These are phyloP conservation scores for Chaetoceros muelleri DNA, from an alignment of 108 stramenopile genomes.

Conservation along the genomic window DNA sequence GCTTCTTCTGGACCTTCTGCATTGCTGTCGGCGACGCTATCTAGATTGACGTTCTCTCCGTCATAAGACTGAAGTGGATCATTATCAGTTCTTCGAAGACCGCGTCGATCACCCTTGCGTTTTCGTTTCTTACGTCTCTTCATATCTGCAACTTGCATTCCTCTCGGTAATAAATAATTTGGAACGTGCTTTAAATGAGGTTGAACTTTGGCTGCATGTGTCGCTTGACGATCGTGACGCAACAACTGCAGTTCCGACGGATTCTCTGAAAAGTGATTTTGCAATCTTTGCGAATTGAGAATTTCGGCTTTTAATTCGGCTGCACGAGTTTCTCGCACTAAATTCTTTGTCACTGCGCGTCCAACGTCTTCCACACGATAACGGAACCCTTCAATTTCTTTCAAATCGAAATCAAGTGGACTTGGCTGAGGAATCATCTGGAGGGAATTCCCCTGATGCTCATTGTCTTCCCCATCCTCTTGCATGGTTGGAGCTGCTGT, in stretches of 20 bases:
- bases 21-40: constrained; percentile 40
- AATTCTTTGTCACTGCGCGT: constrained; percentile 78
- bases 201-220: constrained; percentile 69
- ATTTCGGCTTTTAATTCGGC: constrained; percentile 91
- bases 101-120: constrained; percentile 15
- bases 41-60: constrained; percentile 51
- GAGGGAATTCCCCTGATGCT: constrained; percentile 1
- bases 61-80: constrained; percentile 87
- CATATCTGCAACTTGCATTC: constrained; percentile 81
- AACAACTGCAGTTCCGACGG: constrained; percentile 82
- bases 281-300: constrained; percentile 85
- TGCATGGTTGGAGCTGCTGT: constrained; percentile 10
- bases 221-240: constrained; percentile 73
- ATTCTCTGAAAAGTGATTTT: constrained; percentile 92
- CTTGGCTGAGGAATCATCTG: constrained; percentile 85
- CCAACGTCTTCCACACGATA: constrained; percentile 95
- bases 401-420: constrained; percentile 89
- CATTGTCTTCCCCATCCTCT: constrained; percentile 14
- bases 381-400: constrained; percentile 92
- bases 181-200: constrained; percentile 89
- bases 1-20: constrained; percentile 22
- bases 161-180: constrained; percentile 86
- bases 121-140: constrained; percentile 67
- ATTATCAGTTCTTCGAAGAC: constrained; percentile 54
- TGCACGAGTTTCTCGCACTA: constrained; percentile 85